Conservation (phyloP, 2,329 filamentous ascomycete species). For the Davidsoniella australis region DNA sequence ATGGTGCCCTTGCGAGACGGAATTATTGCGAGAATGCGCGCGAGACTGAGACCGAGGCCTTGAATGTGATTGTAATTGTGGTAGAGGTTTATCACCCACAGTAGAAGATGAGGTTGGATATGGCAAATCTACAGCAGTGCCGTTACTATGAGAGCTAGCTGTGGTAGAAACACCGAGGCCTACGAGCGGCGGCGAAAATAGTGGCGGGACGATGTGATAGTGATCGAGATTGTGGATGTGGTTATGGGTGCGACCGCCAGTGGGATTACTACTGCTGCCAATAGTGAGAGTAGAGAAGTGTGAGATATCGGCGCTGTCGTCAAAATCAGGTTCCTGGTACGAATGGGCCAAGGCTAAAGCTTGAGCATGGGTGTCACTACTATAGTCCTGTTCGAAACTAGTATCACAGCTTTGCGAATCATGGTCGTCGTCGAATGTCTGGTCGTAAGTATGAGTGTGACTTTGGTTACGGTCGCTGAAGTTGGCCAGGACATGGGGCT, state of each 20-base stretch:
- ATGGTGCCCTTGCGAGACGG: not conserved
- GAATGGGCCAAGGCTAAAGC: constrained; percentile 4
- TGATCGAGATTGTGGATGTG: no score
- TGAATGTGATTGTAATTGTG: not conserved
- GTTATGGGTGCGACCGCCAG: not conserved
- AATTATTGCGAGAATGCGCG: constrained; percentile 10
- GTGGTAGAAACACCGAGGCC: no score
- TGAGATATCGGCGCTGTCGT: not conserved
- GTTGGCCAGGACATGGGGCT: not conserved
- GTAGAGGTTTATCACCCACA: no score
- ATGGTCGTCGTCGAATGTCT: constrained; percentile 1
- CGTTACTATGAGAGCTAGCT: no score
- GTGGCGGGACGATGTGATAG: no score
- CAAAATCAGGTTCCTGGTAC: not conserved
- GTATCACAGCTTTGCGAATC: not conserved
- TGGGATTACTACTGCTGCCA: not conserved
- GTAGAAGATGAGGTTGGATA: not conserved
- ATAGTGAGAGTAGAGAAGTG: no score
- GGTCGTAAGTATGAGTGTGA: not conserved
- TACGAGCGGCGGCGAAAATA: no score
- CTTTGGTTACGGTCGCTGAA: not conserved
- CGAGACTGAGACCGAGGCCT: constrained; percentile 1
- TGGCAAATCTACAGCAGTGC: not conserved
- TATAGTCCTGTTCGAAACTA: not conserved
- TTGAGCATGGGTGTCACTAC: constrained; percentile 1